Evolutionary conservation across 306 rosid genomes (phyloP).

Genomic region (Dryas drummondii): DNA sequence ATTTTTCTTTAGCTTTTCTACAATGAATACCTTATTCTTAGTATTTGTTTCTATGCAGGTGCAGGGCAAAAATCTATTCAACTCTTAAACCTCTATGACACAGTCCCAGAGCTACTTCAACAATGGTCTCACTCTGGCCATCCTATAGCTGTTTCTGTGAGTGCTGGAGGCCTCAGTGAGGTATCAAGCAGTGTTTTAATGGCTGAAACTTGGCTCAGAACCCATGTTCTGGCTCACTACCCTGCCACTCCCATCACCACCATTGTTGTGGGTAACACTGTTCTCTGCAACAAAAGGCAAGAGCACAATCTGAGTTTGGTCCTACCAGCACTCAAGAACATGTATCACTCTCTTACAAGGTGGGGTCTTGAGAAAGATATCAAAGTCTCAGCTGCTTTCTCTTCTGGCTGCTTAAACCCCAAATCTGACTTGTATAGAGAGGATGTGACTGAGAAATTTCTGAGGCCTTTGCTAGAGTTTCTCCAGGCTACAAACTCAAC

Average conservation of each 20-base stretch:
- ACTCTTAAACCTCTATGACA: constrained; percentile 45
- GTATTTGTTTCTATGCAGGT: constrained; percentile 39
- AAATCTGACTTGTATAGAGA: constrained; percentile 16
- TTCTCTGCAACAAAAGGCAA: constrained; percentile 44
- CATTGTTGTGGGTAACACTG: constrained; percentile 49
- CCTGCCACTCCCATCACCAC: constrained; percentile 64
- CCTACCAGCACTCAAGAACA: constrained; percentile 58
- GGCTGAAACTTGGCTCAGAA: constrained; percentile 80
- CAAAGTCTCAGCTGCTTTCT: constrained; percentile 57
- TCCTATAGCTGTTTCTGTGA: constrained; percentile 63
- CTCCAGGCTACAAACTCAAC: constrained; percentile 58
- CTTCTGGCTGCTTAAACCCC: constrained; percentile 35
- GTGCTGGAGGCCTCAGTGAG: constrained; percentile 36
- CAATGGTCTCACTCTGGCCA: constrained; percentile 33
- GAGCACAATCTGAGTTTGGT: constrained; percentile 29
- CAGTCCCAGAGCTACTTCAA: constrained; percentile 31
- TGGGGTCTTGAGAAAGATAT: constrained; percentile 84
- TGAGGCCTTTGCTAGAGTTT: constrained; percentile 48
- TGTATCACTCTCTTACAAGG: constrained; percentile 64
- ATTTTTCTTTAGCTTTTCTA: neutral
- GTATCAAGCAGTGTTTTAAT: constrained; percentile 54
- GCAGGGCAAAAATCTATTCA: constrained; percentile 52
- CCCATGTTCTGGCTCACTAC: constrained; percentile 58
- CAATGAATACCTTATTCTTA: neutral
- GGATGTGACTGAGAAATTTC: constrained; percentile 13